A percentile compares a stretch with the other conserved stretches of the same genome.
These are phyloP conservation scores for Dipteronia sinensis DNA, from an alignment of 345 rosid genomes.

Conservation along the genomic window DNA sequence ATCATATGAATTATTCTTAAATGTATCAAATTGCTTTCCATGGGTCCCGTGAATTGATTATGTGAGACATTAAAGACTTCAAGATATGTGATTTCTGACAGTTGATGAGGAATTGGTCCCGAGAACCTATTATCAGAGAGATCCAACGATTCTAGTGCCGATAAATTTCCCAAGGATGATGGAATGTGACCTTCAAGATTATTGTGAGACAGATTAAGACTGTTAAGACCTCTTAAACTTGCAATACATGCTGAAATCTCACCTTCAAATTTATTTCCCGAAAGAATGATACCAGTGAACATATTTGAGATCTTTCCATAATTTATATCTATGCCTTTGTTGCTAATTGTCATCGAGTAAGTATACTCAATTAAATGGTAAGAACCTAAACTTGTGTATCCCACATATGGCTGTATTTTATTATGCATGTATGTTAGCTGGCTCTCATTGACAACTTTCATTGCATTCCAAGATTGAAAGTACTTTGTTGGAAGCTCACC, in stretches of 20 bases:
- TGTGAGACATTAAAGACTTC: constrained; percentile 20
- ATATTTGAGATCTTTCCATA: constrained; percentile 6
- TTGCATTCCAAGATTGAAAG: background rate
- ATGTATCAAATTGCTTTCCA: constrained; percentile 25
- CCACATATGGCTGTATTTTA: too few species aligned
- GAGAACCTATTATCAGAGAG: constrained; percentile 26
- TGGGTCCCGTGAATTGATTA: constrained; percentile 27
- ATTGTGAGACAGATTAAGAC: constrained; percentile 31
- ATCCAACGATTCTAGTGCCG: constrained; percentile 24
- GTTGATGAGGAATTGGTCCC: constrained; percentile 20
- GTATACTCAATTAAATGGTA: too few species aligned
- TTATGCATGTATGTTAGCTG: background rate
- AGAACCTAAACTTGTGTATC: too few species aligned
- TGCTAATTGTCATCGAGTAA: constrained; percentile 13
- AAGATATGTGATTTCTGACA: constrained; percentile 26
- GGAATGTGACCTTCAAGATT: constrained; percentile 22
- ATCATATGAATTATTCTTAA: constrained; percentile 8
- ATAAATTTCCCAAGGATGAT: background rate
- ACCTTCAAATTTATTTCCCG: constrained; percentile 24
- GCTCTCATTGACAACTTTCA: background rate
- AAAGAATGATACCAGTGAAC: constrained; percentile 21
- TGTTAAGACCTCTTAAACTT: background rate
- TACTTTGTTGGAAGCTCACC: too few species aligned
- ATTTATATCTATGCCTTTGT: constrained; percentile 3
- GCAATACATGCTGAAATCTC: constrained; percentile 10